Evolutionary conservation across 352 stramenopile species (phyloP), one percentile per base, ranked within the genome.

Genomic region (Phytophthora uliginosa): DNA sequence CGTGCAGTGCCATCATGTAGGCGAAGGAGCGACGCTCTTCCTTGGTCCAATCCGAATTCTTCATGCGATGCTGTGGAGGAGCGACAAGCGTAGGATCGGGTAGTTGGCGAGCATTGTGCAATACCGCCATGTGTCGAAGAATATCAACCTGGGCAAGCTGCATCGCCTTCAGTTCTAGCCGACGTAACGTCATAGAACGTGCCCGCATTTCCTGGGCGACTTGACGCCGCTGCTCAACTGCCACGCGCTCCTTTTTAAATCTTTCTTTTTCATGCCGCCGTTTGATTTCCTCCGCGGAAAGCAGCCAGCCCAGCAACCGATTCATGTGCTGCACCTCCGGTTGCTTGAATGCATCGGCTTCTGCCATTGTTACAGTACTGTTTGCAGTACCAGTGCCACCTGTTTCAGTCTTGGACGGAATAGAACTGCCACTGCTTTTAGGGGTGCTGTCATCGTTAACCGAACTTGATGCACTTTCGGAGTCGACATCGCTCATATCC

Each of bases 281-380:
- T 71, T 95, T 94, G 45, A 93, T 87, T 36, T 97, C 90, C 50
- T 97, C 90, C 1, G 86, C 89, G 33, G 90, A 97, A 28, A 97
- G 71, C 24, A 97, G 71, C 90, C 90, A 97, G 42, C 92, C 84
- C 36, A 97, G 73, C 59, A 97, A 69, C 2, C 90, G 88, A 66
- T 97, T 97, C 90, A 97, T 97, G 59, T 93, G 85, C 69, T 97
- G 90, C 63, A 97, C 90, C 61, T 97, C 90, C 0, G 90, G 90
- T 65, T 95, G 89, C 71, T 94, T 95, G 62, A 94, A 97, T 38
- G 83, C 84, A 51, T 78, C 81, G 4, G 79, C 67, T n/a, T 57
- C 53, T 45, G 60, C 28, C 26, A 55, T 50, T 24, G n/a, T 26
- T 60, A 52, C 58, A 55, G 59, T 64, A 22, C 56, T 73, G 20